Conservation (phyloP, 2,329 filamentous ascomycete species). For the Epichloe scottii region DNA sequence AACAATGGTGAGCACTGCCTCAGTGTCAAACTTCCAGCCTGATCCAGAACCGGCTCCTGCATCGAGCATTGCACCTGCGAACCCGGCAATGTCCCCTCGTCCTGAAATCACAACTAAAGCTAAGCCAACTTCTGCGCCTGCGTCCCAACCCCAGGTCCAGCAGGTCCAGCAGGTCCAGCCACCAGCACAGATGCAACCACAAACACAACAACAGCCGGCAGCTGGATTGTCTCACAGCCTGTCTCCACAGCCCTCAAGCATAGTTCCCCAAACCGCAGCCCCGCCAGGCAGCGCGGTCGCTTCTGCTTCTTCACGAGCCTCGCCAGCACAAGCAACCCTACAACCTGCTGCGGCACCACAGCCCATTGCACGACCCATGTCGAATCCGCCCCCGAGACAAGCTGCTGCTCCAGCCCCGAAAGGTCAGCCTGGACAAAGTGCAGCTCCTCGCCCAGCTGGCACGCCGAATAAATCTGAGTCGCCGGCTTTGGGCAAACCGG, state of each 20-base stretch:
- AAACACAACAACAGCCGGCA: neutral
- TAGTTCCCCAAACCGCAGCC: constrained; percentile 3
- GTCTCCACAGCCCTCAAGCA: neutral
- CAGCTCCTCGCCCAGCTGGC: neutral
- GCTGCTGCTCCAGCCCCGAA: constrained; percentile 9
- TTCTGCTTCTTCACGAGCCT: constrained; percentile 1
- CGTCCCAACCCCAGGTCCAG: constrained; percentile 7
- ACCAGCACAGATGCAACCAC: constrained; percentile 3
- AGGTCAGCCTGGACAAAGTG: constrained; percentile 4
- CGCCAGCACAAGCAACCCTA: constrained; percentile 6
- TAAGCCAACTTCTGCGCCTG: neutral
- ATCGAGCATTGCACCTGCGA: constrained; percentile 7
- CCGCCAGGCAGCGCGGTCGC: constrained; percentile 1
- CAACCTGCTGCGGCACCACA: constrained; percentile 13
- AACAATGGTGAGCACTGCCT: neutral
- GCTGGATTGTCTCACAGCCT: neutral
- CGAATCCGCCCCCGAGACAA: constrained; percentile 11
- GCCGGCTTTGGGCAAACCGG: constrained; percentile 10
- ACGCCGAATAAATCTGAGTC: constrained; percentile 5
- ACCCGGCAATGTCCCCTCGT: constrained; percentile 8
- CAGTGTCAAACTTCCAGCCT: neutral
- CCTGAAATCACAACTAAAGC: neutral
- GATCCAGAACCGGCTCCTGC: neutral
- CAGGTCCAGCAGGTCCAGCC: constrained; percentile 7
- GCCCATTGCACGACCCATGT: constrained; percentile 10